These are phyloP conservation scores for Xylaria sp. DNA, from an alignment of 2,329 filamentous ascomycete genomes.

Conservation along the genomic window DNA sequence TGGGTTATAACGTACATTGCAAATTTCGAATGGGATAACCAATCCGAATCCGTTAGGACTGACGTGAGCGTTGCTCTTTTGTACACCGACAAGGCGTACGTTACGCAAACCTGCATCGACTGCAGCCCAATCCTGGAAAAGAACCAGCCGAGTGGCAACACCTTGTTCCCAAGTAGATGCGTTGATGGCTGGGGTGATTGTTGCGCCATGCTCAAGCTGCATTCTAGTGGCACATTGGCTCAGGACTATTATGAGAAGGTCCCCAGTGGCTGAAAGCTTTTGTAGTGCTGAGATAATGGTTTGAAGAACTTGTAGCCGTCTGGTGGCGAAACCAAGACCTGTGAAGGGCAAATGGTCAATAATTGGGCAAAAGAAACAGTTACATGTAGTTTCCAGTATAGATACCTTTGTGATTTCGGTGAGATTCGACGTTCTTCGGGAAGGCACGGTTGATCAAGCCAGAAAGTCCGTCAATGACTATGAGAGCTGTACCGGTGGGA, in stretches of 20 bases:
- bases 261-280: constrained; percentile 74
- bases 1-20: constrained; percentile 46
- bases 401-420: constrained; percentile 45
- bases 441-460: constrained; percentile 78
- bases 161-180: constrained; percentile 81
- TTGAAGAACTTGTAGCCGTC: constrained; percentile 60
- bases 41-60: constrained; percentile 48
- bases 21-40: constrained; percentile 57
- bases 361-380: background rate
- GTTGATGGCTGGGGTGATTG: constrained; percentile 76
- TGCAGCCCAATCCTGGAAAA: constrained; percentile 80
- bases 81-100: constrained; percentile 65
- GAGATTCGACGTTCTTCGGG: constrained; percentile 60
- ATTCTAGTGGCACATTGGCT: constrained; percentile 86
- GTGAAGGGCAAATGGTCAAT: constrained; percentile 18
- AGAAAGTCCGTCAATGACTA: constrained; percentile 81
- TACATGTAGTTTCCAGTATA: constrained; percentile 29
- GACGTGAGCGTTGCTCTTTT: constrained; percentile 66
- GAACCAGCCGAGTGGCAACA: constrained; percentile 72
- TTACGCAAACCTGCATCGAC: constrained; percentile 52
- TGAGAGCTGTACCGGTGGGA: constrained; percentile 65
- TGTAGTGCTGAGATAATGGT: constrained; percentile 72
- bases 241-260: constrained; percentile 75
- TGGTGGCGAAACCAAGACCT: constrained; percentile 44
- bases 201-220: constrained; percentile 67